A percentile compares a stretch with the other conserved stretches of the same genome.
These are phyloP conservation scores for Penicillium longicatenatum DNA, from an alignment of 495 filamentous ascomycete species.

Conservation along the genomic window DNA sequence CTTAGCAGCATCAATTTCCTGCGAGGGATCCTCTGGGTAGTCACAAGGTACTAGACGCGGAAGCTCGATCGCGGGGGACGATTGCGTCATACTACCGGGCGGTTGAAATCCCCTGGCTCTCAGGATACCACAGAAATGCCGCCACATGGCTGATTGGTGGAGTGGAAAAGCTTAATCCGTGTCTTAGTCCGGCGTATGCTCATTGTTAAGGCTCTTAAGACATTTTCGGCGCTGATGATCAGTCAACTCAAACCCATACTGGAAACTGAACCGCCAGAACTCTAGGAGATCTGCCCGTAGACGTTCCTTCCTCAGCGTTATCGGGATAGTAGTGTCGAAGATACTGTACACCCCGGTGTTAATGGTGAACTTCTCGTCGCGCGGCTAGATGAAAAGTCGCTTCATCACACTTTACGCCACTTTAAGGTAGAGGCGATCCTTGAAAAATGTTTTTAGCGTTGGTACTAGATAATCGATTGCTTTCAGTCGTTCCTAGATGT, in stretches of 20 bases:
- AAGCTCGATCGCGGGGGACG: not conserved
- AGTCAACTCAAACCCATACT: slow-evolving; percentile 6
- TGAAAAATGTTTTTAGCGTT: slow-evolving; percentile 15
- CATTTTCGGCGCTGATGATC: not conserved
- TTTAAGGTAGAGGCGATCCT: slow-evolving; percentile 13
- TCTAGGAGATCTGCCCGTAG: slow-evolving; percentile 4
- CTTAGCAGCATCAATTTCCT: not conserved
- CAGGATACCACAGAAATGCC: not conserved
- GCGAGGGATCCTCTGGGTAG: not conserved
- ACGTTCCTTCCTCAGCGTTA: slow-evolving; percentile 1
- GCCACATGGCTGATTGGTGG: not conserved
- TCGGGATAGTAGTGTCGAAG: slow-evolving; percentile 1
- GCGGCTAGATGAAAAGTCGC: not conserved
- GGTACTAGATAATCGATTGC: slow-evolving; percentile 5
- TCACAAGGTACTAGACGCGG: not conserved
- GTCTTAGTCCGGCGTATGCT: not conserved
- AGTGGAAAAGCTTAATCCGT: not conserved
- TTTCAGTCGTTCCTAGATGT: not conserved
- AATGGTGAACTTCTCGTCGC: not conserved
- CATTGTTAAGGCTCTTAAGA: not conserved
- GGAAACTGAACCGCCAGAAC: slow-evolving; percentile 7
- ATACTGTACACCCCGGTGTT: not conserved
- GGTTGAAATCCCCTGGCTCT: not conserved
- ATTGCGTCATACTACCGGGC: not conserved
- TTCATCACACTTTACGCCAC: slow-evolving; percentile 11